Evolutionary conservation across 1,284 basidiomycete genomes (phyloP).

Genomic region (Pyrrhoderma noxium): DNA sequence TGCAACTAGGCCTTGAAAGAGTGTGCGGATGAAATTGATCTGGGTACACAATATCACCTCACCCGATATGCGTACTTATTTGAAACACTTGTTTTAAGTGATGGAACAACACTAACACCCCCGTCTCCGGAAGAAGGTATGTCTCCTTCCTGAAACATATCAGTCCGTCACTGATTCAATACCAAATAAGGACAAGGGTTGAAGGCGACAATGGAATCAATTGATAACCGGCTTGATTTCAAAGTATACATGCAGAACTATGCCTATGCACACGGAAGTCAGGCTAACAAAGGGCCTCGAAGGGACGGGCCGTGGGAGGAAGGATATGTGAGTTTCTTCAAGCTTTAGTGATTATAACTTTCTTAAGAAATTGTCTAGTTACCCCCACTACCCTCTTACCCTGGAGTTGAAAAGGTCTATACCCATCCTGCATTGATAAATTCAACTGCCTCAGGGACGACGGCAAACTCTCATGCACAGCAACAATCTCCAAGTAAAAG

Average conservation of each 20-base stretch:
- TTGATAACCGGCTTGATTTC: slow-evolving; percentile 94
- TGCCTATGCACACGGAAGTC: slow-evolving; percentile 70
- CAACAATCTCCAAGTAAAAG: slow-evolving; percentile 49
- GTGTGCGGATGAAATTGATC: slow-evolving; percentile 91
- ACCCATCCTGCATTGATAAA: slow-evolving; percentile 18
- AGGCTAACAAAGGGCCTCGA: slow-evolving; percentile 58
- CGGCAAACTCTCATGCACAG: slow-evolving; percentile 7
- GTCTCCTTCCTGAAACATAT: slow-evolving; percentile 17
- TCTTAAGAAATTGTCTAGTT: too few relatives aligned
- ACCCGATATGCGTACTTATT: slow-evolving; percentile 92
- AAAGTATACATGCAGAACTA: slow-evolving; percentile 97
- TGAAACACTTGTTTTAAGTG: slow-evolving; percentile 84
- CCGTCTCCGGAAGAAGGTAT: slow-evolving; percentile 57
- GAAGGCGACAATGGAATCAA: slow-evolving; percentile 81
- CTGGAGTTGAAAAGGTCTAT: slow-evolving; percentile 21
- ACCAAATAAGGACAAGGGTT: slow-evolving; percentile 56
- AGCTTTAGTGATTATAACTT: slow-evolving; percentile 13
- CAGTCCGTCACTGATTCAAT: slow-evolving; percentile 2
- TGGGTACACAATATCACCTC: slow-evolving; percentile 95
- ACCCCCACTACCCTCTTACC: slow-evolving; percentile 48
- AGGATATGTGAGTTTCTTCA: slow-evolving; percentile 62
- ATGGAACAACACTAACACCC: slow-evolving; percentile 80
- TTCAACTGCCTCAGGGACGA: slow-evolving; percentile 12
- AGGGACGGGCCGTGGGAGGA: slow-evolving; percentile 81
- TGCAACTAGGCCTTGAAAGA: slow-evolving; percentile 80